Base-by-base conservation (phyloP, 805 yeast species). In the Metschnikowia matae region DNA sequence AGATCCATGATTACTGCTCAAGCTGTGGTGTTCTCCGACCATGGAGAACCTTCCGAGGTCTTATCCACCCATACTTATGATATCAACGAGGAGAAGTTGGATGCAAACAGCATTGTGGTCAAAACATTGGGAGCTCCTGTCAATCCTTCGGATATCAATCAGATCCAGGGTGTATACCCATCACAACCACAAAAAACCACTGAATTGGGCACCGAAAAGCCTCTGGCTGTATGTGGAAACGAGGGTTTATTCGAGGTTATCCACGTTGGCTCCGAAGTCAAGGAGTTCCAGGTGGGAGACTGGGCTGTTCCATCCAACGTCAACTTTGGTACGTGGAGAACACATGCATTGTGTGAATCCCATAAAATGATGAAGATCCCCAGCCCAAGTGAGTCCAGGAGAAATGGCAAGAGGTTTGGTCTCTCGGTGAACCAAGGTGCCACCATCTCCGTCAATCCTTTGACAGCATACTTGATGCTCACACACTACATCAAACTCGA, bases 301-400 rank as follows among this genome's bases (percentile, higher is more conserved):
- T 89, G 96, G 91, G 89, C 84, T 36, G 79, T 92, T 40, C 97
- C 98, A 10, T 62, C 80, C 10, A 71, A 71, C 38, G 85, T 89
- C 11, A 85, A 87, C 58, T 84, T 84, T 52, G 99, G 99, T 31
- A 92, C 99, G 3, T 94, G 99, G 99, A 78, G 96, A 54, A 81
- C 92, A 2, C 88, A 85, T 57, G 60, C 87, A 8, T 64, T 85
- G 44, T 79, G 84, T 6, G 65, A 63, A 1, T 78, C 77, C 13
- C 64, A 70, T 1, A 75, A 82, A 31, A 73, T 89, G 62, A 77
- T 82, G 59, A 78, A 78, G 58, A 68, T 91, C 44, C 82, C 84
- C 20, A 75, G 75, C 48, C 77, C 77, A 3, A 67, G 65, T 37
- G 82, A 81, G 46, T 65, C 85, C 14, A 65, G 77, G 14, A 63